Conservation (phyloP, 192 early-diverging fungal species). For the Podila epicladia region DNA sequence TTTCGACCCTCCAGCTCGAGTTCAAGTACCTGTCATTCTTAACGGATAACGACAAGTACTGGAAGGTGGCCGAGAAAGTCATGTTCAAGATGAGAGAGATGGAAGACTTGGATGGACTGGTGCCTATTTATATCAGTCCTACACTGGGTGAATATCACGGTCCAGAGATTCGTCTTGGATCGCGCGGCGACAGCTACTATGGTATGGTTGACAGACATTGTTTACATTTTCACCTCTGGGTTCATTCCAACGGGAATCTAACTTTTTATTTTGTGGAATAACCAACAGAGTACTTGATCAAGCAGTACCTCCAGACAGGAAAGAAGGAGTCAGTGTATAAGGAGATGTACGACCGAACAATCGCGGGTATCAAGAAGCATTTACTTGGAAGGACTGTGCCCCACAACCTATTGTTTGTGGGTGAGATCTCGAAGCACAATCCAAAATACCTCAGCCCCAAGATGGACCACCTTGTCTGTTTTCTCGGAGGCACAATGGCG, state of each 20-base stretch:
- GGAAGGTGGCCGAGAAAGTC: slow-evolving; percentile 74
- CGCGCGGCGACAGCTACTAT: slow-evolving; percentile 91
- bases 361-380: slow-evolving; percentile 72
- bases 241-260: not conserved
- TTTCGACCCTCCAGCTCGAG: slow-evolving; percentile 87
- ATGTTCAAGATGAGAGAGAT: slow-evolving; percentile 62
- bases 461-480: slow-evolving; percentile 97
- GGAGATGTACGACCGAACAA: slow-evolving; percentile 71
- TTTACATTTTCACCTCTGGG: not conserved
- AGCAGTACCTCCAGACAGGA: slow-evolving; percentile 85
- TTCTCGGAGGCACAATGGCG: slow-evolving; percentile 86
- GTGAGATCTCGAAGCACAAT: slow-evolving; percentile 59
- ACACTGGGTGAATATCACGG: slow-evolving; percentile 66
- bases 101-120: slow-evolving; percentile 71
- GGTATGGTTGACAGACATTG: slow-evolving; percentile 49
- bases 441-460: slow-evolving; percentile 56
- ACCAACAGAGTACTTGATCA: slow-evolving; percentile 85
- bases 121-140: slow-evolving; percentile 77
- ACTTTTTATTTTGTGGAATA: not conserved
- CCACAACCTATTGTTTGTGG: slow-evolving; percentile 69
- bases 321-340: slow-evolving; percentile 69
- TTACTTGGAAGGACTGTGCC: slow-evolving; percentile 68
- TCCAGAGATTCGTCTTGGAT: slow-evolving; percentile 76
- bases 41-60: slow-evolving; percentile 80
- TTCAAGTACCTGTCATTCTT: slow-evolving; percentile 84